Percentiles rank a stretch among this genome's conserved stretches.
Evolutionary conservation across 1,284 basidiomycete species (phyloP).

Genomic region (Cryptococcus wingfieldii): DNA sequence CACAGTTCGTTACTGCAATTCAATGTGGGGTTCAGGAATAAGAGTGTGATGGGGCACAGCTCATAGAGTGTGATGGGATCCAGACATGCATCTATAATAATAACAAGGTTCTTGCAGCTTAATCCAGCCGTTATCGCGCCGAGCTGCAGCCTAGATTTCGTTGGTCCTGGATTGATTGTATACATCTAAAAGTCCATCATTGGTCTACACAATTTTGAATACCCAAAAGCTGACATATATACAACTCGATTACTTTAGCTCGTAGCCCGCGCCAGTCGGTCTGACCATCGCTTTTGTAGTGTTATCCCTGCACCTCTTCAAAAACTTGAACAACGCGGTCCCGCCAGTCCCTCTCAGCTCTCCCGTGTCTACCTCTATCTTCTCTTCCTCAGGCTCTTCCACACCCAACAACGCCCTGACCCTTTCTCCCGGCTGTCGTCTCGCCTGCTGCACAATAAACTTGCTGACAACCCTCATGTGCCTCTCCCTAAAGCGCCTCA

Average conservation of each 20-base stretch:
- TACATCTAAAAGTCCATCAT: too few species aligned
- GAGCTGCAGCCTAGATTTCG: too few species aligned
- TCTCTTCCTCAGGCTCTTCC: constrained; percentile 6
- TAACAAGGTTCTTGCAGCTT: too few species aligned
- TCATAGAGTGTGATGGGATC: not conserved
- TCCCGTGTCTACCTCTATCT: constrained; percentile 6
- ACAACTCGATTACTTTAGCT: constrained; percentile 14
- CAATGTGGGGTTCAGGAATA: constrained; percentile 85
- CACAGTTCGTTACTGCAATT: constrained; percentile 72
- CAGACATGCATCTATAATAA: too few species aligned
- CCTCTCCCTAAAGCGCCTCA: constrained; percentile 77
- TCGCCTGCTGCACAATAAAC: constrained; percentile 72
- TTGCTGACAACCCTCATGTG: constrained; percentile 81
- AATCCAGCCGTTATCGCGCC: too few species aligned
- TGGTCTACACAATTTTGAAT: too few species aligned
- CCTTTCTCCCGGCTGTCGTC: constrained; percentile 35
- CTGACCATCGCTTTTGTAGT: constrained; percentile 63
- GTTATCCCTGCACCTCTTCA: constrained; percentile 72
- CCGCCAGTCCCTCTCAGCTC: constrained; percentile 79
- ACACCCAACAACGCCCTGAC: constrained; percentile 30
- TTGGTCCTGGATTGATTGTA: too few species aligned
- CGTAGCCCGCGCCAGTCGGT: constrained; percentile 25
- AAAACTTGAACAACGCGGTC: constrained; percentile 71
- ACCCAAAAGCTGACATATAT: too few species aligned
- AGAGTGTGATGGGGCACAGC: constrained; percentile 47